These are phyloP conservation scores for Podospora pseudocomata DNA, from an alignment of 495 filamentous ascomycete genomes.

Conservation along the genomic window DNA sequence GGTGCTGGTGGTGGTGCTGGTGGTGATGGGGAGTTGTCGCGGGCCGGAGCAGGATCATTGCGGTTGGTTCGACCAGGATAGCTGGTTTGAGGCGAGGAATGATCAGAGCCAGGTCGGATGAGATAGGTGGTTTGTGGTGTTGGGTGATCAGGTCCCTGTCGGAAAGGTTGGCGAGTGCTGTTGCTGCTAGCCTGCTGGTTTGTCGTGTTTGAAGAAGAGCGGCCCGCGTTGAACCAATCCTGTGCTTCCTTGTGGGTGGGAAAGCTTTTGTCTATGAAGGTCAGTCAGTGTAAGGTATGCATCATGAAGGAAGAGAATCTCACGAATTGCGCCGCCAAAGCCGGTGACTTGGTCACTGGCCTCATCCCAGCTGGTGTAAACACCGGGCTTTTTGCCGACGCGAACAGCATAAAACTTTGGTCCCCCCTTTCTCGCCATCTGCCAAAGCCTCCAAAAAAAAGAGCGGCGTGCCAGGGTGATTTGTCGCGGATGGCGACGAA, in stretches of 20 bases:
- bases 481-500: too few relatives aligned
- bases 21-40: too few relatives aligned
- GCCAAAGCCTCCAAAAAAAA: not conserved
- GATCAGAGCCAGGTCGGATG: too few relatives aligned
- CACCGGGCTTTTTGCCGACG: constrained; percentile 69
- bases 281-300: not conserved
- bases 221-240: constrained; percentile 63
- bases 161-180: not conserved
- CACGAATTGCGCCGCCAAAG: constrained; percentile 80
- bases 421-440: not conserved
- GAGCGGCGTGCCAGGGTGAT: not conserved
- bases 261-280: constrained; percentile 73
- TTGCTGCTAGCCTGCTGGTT: constrained; percentile 39
- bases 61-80: too few relatives aligned
- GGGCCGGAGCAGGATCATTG: too few relatives aligned
- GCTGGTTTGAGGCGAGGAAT: too few relatives aligned
- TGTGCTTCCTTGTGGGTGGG: constrained; percentile 68
- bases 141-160: not conserved
- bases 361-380: constrained; percentile 79
- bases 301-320: constrained; percentile 25
- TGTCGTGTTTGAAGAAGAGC: constrained; percentile 19
- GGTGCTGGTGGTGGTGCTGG: too few relatives aligned
- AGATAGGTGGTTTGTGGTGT: too few relatives aligned
- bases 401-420: constrained; percentile 70
- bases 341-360: constrained; percentile 78